A percentile compares a stretch with the other conserved stretches of the same genome.
These are phyloP conservation scores for Jamesozyma hellenica DNA, from an alignment of 805 yeast species.

Conservation along the genomic window DNA sequence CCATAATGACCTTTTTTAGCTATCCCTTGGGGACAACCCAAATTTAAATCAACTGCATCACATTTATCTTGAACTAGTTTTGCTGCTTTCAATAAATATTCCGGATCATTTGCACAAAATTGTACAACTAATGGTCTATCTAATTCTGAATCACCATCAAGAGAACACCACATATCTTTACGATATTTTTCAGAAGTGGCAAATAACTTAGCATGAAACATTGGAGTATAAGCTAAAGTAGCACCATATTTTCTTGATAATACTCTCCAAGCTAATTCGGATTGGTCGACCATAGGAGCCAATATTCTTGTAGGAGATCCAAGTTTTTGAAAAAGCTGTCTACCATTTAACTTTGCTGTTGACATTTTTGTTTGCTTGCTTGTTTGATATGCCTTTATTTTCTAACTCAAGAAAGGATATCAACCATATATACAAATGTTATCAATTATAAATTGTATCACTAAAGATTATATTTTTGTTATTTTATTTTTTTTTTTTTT, in stretches of 20 bases:
- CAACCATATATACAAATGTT: no score
- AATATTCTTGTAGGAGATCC: constrained; percentile 76
- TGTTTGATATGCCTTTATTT: no score
- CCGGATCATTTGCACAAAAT: constrained; percentile 94
- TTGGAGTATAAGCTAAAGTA: constrained; percentile 87
- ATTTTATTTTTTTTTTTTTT: no score
- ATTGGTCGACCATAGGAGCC: constrained; percentile 98
- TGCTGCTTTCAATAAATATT: constrained; percentile 72
- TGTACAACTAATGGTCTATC: constrained; percentile 91
- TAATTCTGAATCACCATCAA: constrained; percentile 57
- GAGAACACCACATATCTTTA: constrained; percentile 54
- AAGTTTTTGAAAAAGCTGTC: constrained; percentile 57
- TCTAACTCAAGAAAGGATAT: no score
- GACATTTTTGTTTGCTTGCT: no score
- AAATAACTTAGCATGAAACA: constrained; percentile 88
- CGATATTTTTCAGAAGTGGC: constrained; percentile 79
- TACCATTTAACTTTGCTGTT: constrained; percentile 37
- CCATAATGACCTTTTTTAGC: constrained; percentile 94
- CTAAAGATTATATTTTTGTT: no score
- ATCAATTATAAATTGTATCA: no score
- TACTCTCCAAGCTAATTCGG: constrained; percentile 91
- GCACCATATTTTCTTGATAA: constrained; percentile 86
- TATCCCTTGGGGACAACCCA: constrained; percentile 98
- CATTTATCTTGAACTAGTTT: constrained; percentile 67
- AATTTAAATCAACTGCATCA: constrained; percentile 90